Percentiles rank a stretch among this genome's conserved stretches.
Evolutionary conservation across 306 rosid genomes (phyloP).

Genomic region (Trifolium repens): DNA sequence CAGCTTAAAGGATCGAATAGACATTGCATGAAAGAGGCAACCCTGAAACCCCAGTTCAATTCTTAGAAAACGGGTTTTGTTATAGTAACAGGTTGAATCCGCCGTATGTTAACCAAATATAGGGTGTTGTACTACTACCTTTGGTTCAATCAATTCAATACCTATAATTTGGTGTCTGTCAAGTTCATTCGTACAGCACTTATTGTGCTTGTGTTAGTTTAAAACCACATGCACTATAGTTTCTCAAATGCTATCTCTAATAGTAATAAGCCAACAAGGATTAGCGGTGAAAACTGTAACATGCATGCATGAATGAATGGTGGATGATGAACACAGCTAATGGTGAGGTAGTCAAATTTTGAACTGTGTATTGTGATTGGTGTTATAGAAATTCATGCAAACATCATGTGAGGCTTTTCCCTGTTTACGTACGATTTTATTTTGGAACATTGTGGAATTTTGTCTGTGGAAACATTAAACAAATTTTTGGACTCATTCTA

Average conservation of each 20-base stretch:
- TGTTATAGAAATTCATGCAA: slow-evolving; percentile 34
- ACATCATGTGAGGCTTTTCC: slow-evolving; percentile 43
- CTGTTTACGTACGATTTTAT: slow-evolving; percentile 29
- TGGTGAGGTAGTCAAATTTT: slow-evolving; percentile 32
- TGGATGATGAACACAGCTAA: slow-evolving; percentile 24
- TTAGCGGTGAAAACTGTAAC: slow-evolving; percentile 20
- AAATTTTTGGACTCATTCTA: slow-evolving; percentile 41
- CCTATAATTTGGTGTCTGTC: slow-evolving; percentile 38
- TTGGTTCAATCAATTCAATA: slow-evolving; percentile 12
- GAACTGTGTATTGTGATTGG: slow-evolving; percentile 32
- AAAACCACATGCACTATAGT: slow-evolving; percentile 26
- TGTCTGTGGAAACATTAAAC: slow-evolving; percentile 40
- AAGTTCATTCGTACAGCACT: slow-evolving; percentile 47
- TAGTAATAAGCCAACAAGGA: slow-evolving; percentile 1
- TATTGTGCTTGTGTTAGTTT: slow-evolving; percentile 36
- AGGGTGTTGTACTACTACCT: slow-evolving; percentile 19
- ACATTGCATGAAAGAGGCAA: slow-evolving; percentile 42
- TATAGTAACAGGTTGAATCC: slow-evolving; percentile 27
- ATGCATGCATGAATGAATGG: slow-evolving; percentile 32
- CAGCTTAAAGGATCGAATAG: slow-evolving; percentile 30
- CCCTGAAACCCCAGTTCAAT: slow-evolving; percentile 50
- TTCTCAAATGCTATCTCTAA: slow-evolving; percentile 16
- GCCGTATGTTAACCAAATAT: slow-evolving; percentile 30
- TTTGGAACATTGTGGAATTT: slow-evolving; percentile 24
- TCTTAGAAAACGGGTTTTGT: slow-evolving; percentile 42